These are phyloP conservation scores for Naegleria lovaniensis DNA, from an alignment of 208 protist genomes.

Conservation along the genomic window DNA sequence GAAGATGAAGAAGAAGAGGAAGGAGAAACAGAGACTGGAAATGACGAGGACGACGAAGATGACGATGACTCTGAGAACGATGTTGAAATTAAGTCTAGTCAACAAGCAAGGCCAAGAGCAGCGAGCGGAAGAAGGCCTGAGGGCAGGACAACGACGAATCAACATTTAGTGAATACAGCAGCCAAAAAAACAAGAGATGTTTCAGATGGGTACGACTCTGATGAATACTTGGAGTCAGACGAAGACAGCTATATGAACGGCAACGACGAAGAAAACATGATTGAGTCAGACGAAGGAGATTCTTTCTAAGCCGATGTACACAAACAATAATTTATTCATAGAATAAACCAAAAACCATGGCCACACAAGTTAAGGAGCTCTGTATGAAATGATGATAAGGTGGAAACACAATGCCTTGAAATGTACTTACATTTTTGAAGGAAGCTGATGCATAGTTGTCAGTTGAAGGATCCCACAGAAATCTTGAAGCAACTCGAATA, in stretches of 20 bases:
- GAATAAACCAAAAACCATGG: conserved; percentile 8
- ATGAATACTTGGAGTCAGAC: background rate
- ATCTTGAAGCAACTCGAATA: conserved; percentile 68
- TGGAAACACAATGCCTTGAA: no score
- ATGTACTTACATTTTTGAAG: background rate
- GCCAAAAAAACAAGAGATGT: background rate
- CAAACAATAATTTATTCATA: conserved; percentile 14
- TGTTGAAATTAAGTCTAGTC: conserved; percentile 16
- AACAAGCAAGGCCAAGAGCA: conserved; percentile 49
- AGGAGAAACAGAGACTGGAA: background rate
- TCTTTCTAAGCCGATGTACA: background rate
- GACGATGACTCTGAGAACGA: conserved; percentile 32
- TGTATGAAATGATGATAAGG: no score
- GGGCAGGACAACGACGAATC: background rate
- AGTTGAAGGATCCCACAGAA: conserved; percentile 76
- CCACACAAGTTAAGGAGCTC: conserved; percentile 12
- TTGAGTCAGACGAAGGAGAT: background rate
- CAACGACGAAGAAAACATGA: background rate
- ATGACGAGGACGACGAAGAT: conserved; percentile 40
- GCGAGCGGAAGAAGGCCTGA: conserved; percentile 29
- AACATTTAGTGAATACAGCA: background rate
- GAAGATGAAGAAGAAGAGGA: conserved; percentile 50
- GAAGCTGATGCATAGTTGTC: conserved; percentile 66
- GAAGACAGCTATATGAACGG: background rate
- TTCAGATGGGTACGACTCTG: background rate